Evolutionary conservation across 129 eudicot species (phyloP).

Genomic region (Artemisia tridentata): DNA sequence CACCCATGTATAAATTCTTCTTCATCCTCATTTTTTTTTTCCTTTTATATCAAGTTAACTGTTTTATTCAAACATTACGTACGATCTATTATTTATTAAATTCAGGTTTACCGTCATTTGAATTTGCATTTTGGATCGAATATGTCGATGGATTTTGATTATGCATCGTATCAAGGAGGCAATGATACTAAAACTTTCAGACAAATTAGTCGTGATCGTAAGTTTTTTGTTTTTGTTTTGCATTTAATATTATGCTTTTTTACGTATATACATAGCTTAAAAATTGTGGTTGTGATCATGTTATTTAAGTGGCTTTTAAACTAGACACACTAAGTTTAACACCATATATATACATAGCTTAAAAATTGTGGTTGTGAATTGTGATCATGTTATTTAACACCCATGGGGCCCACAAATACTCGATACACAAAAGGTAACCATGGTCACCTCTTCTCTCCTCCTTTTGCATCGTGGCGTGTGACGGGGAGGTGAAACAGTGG

Average conservation of each 20-base stretch:
- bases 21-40: conserved; percentile 13
- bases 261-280: background rate
- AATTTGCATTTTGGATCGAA: conserved; percentile 14
- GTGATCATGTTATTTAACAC: conserved; percentile 15
- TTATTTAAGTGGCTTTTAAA: conserved; percentile 17
- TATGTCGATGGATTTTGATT: conserved; percentile 73
- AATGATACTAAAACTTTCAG: conserved; percentile 56
- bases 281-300: conserved; percentile 17
- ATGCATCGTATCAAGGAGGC: conserved; percentile 51
- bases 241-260: too few species aligned
- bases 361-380: conserved; percentile 16
- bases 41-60: conserved; percentile 20
- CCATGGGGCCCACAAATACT: too few species aligned
- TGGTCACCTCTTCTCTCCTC: too few species aligned
- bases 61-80: conserved; percentile 12
- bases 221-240: conserved; percentile 16
- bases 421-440: too few species aligned
- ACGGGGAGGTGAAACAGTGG: too few species aligned
- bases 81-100: background rate
- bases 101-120: conserved; percentile 10
- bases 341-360: background rate
- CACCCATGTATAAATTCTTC: conserved; percentile 11
- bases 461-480: too few species aligned
- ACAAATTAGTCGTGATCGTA: conserved; percentile 79
- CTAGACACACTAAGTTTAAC: too few species aligned